Percentiles rank a stretch among this genome's conserved stretches.
These are phyloP conservation scores for Coelastrella sp. DNA, from an alignment of 139 green algal species.

Conservation along the genomic window DNA sequence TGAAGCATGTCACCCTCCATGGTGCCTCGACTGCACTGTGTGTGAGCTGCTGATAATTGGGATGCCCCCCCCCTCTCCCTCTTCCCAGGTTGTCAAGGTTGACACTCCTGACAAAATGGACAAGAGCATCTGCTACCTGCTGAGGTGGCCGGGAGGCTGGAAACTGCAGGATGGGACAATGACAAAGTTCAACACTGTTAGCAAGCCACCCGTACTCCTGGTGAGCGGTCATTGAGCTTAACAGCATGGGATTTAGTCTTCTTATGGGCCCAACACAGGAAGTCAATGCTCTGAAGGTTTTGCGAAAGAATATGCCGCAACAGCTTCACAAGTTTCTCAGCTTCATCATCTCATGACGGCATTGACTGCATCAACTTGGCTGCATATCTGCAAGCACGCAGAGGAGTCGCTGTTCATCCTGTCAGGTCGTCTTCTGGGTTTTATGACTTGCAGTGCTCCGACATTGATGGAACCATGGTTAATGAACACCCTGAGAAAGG, in stretches of 20 bases:
- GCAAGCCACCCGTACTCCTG: constrained; percentile 70
- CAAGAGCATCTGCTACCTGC: constrained; percentile 59
- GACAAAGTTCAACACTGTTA: constrained; percentile 68
- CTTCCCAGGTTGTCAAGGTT: constrained; percentile 21
- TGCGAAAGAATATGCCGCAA: too few species aligned
- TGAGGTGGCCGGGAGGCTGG: constrained; percentile 66
- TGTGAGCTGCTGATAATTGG: not conserved
- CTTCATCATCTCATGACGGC: not conserved
- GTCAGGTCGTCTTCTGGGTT: not conserved
- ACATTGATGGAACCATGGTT: constrained; percentile 90
- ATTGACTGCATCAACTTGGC: too few species aligned
- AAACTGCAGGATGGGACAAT: constrained; percentile 71
- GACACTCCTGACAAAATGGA: constrained; percentile 50
- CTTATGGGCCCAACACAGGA: too few species aligned
- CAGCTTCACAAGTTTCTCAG: not conserved
- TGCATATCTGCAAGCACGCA: too few species aligned
- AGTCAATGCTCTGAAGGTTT: too few species aligned
- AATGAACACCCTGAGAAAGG: constrained; percentile 47
- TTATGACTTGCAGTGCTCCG: constrained; percentile 59
- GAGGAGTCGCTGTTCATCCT: not conserved
- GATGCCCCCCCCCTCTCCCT: too few species aligned
- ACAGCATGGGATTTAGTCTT: too few species aligned
- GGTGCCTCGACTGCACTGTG: not conserved
- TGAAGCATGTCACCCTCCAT: too few species aligned
- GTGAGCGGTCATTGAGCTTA: constrained; percentile 45